Evolutionary conservation across 1,139 yeast species (phyloP), one percentile per base, ranked within the genome.

Genomic region (Starmera stellimalicola): DNA sequence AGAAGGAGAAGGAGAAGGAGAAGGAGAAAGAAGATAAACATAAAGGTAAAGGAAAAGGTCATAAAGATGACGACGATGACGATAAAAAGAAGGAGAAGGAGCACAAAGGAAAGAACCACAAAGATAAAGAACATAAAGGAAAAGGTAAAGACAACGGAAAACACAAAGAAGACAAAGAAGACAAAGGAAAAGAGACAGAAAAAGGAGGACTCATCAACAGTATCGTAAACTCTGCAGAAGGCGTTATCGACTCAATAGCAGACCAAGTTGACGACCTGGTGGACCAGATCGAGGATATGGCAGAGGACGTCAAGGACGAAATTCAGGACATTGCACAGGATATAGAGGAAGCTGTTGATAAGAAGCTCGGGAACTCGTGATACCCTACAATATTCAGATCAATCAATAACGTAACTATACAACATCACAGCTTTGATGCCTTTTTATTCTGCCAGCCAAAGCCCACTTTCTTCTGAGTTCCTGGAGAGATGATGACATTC

Each of bases 381-480:
- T 19, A 19, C 11, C 23, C 11, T 8, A 11, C 23, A 11, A 11
- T 11, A 19, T 19, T 19, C 14, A 8, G 7, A 25, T 25, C 11
- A 10, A 9, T 26, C 16, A 26, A 6, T 9, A 16, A 27, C 18
- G n/a, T 6, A 15, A 8, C 2, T 3, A 7, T 30, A 18, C 16
- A 20, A 17, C 11, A 22, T 30, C 26, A 46, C 25, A 46, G 37
- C 30, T 47, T 47, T 0, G 43, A 30, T 6, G 34, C 22, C n/a
- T 65, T 56, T 48, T 65, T 63, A 17, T 69, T 68, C 60, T 73
- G 77, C 83, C 83, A 76, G 2, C 78, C 80, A 52, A 76, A 76
- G 29, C 68, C 67, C 29, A 76, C 57, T 44, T 70, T 69, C 39
- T 63, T 65, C 41, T 65, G 65, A 27, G 63, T 63, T 2, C 77